Conservation (phyloP, 2,329 filamentous ascomycete species). For the Trichophyton equinum region DNA sequence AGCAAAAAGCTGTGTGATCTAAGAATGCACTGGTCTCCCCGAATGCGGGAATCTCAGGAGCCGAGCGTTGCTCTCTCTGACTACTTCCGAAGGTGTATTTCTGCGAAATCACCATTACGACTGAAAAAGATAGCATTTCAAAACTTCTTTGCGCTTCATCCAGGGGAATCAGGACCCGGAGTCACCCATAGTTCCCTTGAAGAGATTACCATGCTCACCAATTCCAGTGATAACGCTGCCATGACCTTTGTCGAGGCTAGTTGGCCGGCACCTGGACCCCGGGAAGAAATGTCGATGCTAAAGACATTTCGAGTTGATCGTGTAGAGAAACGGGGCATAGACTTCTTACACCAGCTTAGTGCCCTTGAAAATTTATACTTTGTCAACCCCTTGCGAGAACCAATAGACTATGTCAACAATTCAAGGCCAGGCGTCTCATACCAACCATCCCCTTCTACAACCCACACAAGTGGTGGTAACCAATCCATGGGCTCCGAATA, state of each 20-base stretch:
- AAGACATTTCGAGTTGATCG: slow-evolving; percentile 41
- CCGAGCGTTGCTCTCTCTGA: slow-evolving; percentile 42
- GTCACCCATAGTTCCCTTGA: slow-evolving; percentile 32
- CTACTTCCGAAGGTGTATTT: slow-evolving; percentile 45
- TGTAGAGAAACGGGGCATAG: slow-evolving; percentile 33
- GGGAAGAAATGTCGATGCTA: slow-evolving; percentile 15
- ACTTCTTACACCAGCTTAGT: slow-evolving; percentile 31
- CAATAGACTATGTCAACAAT: slow-evolving; percentile 23
- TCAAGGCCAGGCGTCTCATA: slow-evolving; percentile 10
- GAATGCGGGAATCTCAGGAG: slow-evolving; percentile 48
- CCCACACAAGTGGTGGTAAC: slow-evolving; percentile 11
- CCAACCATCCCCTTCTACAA: slow-evolving; percentile 7
- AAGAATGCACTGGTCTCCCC: slow-evolving; percentile 48
- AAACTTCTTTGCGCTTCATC: slow-evolving; percentile 46
- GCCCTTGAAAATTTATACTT: slow-evolving; percentile 42
- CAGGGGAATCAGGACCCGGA: slow-evolving; percentile 34
- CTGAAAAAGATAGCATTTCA: slow-evolving; percentile 43
- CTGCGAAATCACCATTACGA: slow-evolving; percentile 34
- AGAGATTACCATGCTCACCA: slow-evolving; percentile 43
- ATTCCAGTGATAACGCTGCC: slow-evolving; percentile 24
- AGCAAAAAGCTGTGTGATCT: slow-evolving; percentile 44
- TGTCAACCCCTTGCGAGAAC: slow-evolving; percentile 29
- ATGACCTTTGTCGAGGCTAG: slow-evolving; percentile 45
- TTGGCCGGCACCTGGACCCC: slow-evolving; percentile 32
- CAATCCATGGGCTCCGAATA: not conserved